Conservation (phyloP, 2,329 filamentous ascomycete genomes). For the Chaetoscypha palmicola region DNA sequence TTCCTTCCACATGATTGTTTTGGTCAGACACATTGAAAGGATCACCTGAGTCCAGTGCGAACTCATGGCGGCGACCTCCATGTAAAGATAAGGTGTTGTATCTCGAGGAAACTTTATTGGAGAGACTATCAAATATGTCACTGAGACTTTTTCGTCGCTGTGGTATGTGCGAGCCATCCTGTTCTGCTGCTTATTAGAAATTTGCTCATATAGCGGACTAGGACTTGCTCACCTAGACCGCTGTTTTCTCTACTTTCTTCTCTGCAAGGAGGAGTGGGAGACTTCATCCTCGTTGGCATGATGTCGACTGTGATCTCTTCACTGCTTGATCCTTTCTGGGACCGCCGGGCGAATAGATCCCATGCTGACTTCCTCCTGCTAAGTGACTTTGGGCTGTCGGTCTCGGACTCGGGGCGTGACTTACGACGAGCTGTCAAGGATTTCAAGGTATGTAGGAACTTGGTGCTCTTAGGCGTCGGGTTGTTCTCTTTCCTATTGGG, state of each 20-base stretch:
- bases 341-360: slow-evolving; percentile 13
- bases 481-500: background rate
- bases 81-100: slow-evolving; percentile 2
- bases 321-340: background rate
- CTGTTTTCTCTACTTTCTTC: no score
- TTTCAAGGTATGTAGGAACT: slow-evolving; percentile 11
- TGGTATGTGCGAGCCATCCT: no score
- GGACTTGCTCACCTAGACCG: no score
- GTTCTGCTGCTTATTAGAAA: no score
- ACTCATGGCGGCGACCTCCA: background rate
- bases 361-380: slow-evolving; percentile 15
- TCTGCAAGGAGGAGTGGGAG: no score
- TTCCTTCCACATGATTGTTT: no score
- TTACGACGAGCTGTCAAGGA: slow-evolving; percentile 4
- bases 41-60: background rate
- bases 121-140: slow-evolving; percentile 21
- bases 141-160: slow-evolving; percentile 22
- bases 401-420: slow-evolving; percentile 2
- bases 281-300: slow-evolving; percentile 19
- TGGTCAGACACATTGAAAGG: background rate
- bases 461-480: background rate
- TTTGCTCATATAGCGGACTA: no score
- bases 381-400: slow-evolving; percentile 5
- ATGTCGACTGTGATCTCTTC: background rate
- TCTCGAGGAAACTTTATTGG: slow-evolving; percentile 13